Evolutionary conservation across 805 yeast genomes (phyloP).

Genomic region (Kazachstania viticola): DNA sequence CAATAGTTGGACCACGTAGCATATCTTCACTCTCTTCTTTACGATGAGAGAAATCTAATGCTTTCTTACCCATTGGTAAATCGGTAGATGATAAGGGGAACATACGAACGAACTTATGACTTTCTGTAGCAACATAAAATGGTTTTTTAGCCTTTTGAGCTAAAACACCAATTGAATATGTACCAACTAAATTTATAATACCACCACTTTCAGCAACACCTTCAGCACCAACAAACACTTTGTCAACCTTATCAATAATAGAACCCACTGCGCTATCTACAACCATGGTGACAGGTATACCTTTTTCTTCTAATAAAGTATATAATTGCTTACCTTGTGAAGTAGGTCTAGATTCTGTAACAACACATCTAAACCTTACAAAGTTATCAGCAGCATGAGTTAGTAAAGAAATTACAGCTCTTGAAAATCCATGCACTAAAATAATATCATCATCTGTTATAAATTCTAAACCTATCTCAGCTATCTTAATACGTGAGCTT

Average conservation of each 20-base stretch:
- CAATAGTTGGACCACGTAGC: conserved; percentile 51
- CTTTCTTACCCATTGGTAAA: conserved; percentile 49
- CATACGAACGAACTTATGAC: conserved; percentile 92
- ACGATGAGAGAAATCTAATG: conserved; percentile 33
- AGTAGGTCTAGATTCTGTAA: conserved; percentile 87
- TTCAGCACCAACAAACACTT: conserved; percentile 94
- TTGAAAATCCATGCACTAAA: conserved; percentile 80
- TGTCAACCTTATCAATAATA: conserved; percentile 82
- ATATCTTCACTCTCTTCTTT: conserved; percentile 20
- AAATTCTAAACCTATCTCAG: conserved; percentile 77
- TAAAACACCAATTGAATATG: conserved; percentile 86
- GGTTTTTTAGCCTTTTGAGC: conserved; percentile 89
- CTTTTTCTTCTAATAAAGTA: conserved; percentile 47
- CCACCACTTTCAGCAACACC: conserved; percentile 99
- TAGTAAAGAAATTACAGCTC: conserved; percentile 75
- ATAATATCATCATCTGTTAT: conserved; percentile 88
- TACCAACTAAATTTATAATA: conserved; percentile 87
- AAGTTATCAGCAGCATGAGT: conserved; percentile 65
- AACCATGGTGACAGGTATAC: conserved; percentile 78
- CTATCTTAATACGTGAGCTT: conserved; percentile 77
- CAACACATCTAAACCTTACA: conserved; percentile 78
- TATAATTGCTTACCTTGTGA: conserved; percentile 68
- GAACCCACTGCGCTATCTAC: conserved; percentile 92
- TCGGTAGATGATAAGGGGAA: conserved; percentile 92
- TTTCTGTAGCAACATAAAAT: conserved; percentile 84